Conservation (phyloP, 2,329 filamentous ascomycete species). For the Penicillium sp. region DNA sequence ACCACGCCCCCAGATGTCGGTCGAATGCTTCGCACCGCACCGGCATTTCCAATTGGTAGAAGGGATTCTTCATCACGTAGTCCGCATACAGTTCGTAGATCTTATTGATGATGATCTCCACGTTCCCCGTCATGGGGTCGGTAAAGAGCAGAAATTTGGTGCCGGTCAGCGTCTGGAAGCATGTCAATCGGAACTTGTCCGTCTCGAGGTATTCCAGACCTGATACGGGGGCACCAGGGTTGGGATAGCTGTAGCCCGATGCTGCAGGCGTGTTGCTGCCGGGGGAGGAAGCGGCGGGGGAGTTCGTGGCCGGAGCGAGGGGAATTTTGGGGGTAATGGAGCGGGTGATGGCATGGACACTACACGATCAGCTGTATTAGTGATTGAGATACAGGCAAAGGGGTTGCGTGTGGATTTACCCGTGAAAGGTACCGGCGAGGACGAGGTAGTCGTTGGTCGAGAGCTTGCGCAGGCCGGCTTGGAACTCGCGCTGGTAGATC, state of each 20-base stretch:
- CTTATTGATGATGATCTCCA: constrained; percentile 74
- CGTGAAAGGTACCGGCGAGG: constrained; percentile 94
- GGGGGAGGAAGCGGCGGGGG: constrained; percentile 22
- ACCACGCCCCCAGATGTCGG: constrained; percentile 72
- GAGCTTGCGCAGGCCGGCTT: constrained; percentile 79
- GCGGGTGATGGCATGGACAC: constrained; percentile 62
- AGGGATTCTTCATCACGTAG: constrained; percentile 99
- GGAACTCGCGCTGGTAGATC: constrained; percentile 92
- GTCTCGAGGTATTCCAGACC: constrained; percentile 92
- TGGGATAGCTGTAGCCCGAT: constrained; percentile 29
- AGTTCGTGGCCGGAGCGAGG: constrained; percentile 30
- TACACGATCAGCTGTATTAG: constrained; percentile 21
- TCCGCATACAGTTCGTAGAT: constrained; percentile 95
- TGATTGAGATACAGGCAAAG: background rate
- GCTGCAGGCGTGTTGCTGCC: constrained; percentile 16
- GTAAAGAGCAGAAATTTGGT: constrained; percentile 96
- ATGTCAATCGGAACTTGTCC: constrained; percentile 90
- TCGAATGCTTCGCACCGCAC: constrained; percentile 94
- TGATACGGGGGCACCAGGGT: constrained; percentile 39
- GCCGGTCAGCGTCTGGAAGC: constrained; percentile 90
- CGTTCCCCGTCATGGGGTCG: constrained; percentile 76
- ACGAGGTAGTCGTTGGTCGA: constrained; percentile 95
- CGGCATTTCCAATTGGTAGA: constrained; percentile 97
- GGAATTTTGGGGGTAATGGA: constrained; percentile 48
- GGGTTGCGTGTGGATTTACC: constrained; percentile 49